Conservation (phyloP, 1,284 basidiomycete species). For the Anthracocystis setariae region DNA sequence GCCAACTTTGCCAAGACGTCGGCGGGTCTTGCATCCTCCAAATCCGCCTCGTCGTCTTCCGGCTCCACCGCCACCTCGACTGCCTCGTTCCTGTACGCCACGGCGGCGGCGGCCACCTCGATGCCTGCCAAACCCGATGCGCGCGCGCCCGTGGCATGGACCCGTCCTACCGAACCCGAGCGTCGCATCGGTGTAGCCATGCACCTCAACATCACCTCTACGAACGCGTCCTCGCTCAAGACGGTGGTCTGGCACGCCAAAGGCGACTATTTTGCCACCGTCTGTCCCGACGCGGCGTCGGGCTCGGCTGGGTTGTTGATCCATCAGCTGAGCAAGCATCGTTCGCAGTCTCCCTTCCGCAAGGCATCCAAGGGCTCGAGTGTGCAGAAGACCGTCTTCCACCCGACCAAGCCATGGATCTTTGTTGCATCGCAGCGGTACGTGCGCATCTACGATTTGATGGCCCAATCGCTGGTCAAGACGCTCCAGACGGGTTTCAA, state of each 20-base stretch:
- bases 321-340: conserved; percentile 90
- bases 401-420: conserved; percentile 92
- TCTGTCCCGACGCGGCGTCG: conserved; percentile 72
- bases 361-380: conserved; percentile 80
- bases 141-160: conserved; percentile 70
- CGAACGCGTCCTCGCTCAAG: conserved; percentile 77
- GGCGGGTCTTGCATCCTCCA: conserved; percentile 63
- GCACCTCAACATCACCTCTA: conserved; percentile 49
- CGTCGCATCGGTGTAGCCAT: conserved; percentile 71
- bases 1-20: conserved; percentile 70
- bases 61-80: conserved; percentile 51
- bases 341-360: conserved; percentile 97
- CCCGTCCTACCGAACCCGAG: conserved; percentile 70
- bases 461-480: conserved; percentile 90
- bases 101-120: conserved; percentile 48
- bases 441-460: conserved; percentile 92
- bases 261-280: conserved; percentile 95
- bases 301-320: conserved; percentile 84
- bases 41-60: conserved; percentile 55
- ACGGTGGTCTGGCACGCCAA: conserved; percentile 92
- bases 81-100: conserved; percentile 57
- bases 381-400: conserved; percentile 94
- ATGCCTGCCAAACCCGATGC: conserved; percentile 37
- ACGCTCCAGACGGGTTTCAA: conserved; percentile 90
- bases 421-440: conserved; percentile 99